Evolutionary conservation across 2,329 filamentous ascomycete genomes (phyloP).

Genomic region (Xylaria digitata): DNA sequence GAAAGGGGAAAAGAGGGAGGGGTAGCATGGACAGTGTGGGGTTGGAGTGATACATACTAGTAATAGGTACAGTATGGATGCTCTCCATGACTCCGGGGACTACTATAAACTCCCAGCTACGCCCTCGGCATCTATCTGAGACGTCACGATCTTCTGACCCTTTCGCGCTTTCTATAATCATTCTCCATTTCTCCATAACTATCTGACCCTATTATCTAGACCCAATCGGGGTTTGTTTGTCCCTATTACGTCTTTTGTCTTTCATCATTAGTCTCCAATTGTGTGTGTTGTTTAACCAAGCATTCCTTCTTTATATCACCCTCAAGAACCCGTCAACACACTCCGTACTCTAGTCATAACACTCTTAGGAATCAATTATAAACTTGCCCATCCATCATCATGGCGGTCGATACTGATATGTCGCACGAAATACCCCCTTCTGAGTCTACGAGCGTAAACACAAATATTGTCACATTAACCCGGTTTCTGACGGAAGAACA

Average conservation of each 20-base stretch:
- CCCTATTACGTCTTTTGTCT: conserved; percentile 29
- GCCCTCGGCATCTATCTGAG: conserved; percentile 41
- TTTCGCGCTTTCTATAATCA: neutral
- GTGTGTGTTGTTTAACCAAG: conserved; percentile 1
- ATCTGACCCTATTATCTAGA: conserved; percentile 6
- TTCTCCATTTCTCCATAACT: conserved; percentile 30
- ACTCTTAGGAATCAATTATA: neutral
- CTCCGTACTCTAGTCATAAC: neutral
- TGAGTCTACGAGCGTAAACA: conserved; percentile 86
- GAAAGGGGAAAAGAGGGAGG: neutral
- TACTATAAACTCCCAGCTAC: conserved; percentile 38
- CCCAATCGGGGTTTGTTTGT: conserved; percentile 21
- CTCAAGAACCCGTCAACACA: neutral
- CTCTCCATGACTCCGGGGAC: conserved; percentile 6
- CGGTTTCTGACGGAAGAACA: conserved; percentile 97
- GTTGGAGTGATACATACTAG: conserved; percentile 4
- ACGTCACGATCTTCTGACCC: conserved; percentile 32
- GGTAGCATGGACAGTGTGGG: conserved; percentile 17
- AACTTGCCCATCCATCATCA: conserved; percentile 33
- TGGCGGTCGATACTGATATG: conserved; percentile 42
- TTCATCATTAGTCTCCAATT: conserved; percentile 29
- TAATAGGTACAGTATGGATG: neutral
- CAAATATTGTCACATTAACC: conserved; percentile 94
- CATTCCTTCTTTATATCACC: neutral
- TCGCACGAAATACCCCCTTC: conserved; percentile 48